phyloP scores from a whole-genome alignment of 2,329 filamentous ascomycete species.

The Atkinsonella texensis region DNA sequence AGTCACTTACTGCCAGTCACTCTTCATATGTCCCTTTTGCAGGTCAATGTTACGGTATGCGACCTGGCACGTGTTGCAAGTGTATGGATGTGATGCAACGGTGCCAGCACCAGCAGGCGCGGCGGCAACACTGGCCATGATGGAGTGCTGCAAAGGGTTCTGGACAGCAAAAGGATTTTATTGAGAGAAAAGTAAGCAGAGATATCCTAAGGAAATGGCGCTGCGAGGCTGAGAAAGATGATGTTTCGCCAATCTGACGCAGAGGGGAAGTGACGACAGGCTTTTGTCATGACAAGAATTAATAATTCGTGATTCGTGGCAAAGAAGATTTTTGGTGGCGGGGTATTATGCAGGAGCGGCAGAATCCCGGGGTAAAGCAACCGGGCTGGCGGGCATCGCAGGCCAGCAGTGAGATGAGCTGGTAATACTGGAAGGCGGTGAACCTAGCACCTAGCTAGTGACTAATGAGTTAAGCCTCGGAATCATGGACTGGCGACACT shows the following conservation, averaged over 20 bases:
- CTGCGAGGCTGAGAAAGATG: background rate
- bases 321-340: constrained; percentile 16
- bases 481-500: too few relatives aligned
- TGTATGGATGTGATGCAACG: constrained; percentile 67
- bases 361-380: background rate
- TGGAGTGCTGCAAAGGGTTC: constrained; percentile 5
- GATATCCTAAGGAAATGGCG: background rate
- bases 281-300: constrained; percentile 8
- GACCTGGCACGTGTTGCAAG: constrained; percentile 96
- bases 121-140: constrained; percentile 34
- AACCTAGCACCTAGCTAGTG: background rate
- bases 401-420: background rate
- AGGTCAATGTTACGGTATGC: constrained; percentile 90
- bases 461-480: background rate
- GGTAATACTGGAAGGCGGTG: constrained; percentile 2
- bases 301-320: constrained; percentile 14
- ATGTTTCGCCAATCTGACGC: background rate
- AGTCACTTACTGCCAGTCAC: constrained; percentile 87
- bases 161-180: background rate
- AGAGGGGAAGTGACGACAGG: background rate
- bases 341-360: constrained; percentile 7
- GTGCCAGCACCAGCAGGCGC: constrained; percentile 20
- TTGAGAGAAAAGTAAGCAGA: background rate
- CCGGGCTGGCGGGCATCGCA: background rate
- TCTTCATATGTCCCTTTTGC: constrained; percentile 93